Evolutionary conservation across 192 early-diverging fungal genomes (phyloP).

Genomic region (Coemansia sp.): DNA sequence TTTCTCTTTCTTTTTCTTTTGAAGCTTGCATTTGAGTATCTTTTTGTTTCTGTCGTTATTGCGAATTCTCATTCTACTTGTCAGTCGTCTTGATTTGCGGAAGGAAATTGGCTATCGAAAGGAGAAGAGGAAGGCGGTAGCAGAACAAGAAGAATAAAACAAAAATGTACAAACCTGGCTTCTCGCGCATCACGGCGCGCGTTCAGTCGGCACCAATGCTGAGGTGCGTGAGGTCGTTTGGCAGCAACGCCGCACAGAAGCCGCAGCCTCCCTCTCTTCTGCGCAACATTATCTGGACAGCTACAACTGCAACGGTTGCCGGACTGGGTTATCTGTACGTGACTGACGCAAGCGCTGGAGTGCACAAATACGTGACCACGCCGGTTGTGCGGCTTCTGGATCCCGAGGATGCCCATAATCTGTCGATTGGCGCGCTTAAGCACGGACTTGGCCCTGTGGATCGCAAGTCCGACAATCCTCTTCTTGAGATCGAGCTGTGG

Average conservation of each 20-base stretch:
- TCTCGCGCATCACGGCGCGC: background rate
- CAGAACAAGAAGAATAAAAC: background rate
- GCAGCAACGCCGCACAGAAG: constrained; percentile 16
- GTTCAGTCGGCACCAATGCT: background rate
- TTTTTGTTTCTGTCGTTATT: too few species aligned
- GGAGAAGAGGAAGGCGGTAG: too few species aligned
- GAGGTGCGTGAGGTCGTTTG: background rate
- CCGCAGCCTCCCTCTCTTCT: constrained; percentile 26
- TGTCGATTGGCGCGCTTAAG: constrained; percentile 63
- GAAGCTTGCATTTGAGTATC: too few species aligned
- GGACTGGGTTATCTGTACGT: constrained; percentile 60
- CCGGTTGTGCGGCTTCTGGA: constrained; percentile 74
- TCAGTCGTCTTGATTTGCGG: too few species aligned
- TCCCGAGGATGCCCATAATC: constrained; percentile 73
- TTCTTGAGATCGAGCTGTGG: constrained; percentile 67
- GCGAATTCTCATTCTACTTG: too few species aligned
- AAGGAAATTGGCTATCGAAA: too few species aligned
- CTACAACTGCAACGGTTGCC: constrained; percentile 30
- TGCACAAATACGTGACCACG: constrained; percentile 66
- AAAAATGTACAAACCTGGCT: constrained; percentile 8
- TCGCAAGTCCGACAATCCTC: constrained; percentile 55
- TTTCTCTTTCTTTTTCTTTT: too few species aligned
- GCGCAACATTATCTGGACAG: constrained; percentile 38
- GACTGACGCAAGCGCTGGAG: constrained; percentile 71
- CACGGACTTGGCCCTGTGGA: constrained; percentile 67